Percentiles rank a stretch among this genome's conserved stretches.
phyloP scores from a whole-genome alignment of 2,329 filamentous ascomycete genomes.

The Penicillium sp. region DNA sequence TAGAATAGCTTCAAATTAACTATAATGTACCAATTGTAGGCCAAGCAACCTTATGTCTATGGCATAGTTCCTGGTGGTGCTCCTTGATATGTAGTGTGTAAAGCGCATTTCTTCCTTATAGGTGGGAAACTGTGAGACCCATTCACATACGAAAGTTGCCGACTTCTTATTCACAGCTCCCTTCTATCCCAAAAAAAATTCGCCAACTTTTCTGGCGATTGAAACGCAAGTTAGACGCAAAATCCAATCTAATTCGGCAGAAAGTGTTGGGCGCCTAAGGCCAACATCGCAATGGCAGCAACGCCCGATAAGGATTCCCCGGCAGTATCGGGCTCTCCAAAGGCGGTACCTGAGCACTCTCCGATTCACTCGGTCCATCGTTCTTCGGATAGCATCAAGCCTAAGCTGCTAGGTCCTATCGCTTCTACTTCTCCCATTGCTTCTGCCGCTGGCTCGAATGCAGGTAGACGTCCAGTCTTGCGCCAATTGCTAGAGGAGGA shows the following conservation, averaged over 20 bases:
- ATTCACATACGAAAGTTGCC: not conserved
- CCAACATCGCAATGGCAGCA: not conserved
- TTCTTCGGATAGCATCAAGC: not conserved
- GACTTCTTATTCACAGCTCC: too few species aligned
- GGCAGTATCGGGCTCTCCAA: constrained; percentile 4
- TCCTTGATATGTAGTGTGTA: not conserved
- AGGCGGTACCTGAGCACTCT: constrained; percentile 6
- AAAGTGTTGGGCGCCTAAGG: not conserved
- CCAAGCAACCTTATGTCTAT: not conserved
- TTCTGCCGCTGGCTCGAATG: constrained; percentile 3
- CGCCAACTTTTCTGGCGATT: not conserved
- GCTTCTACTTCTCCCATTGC: not conserved
- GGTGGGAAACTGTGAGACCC: not conserved
- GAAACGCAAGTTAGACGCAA: not conserved
- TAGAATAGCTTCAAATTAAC: not conserved
- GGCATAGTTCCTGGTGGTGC: not conserved
- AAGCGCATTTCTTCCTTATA: not conserved
- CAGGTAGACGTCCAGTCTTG: constrained; percentile 15
- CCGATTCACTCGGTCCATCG: not conserved
- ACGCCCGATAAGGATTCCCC: constrained; percentile 2
- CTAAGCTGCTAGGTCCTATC: not conserved
- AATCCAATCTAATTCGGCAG: not conserved
- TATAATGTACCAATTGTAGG: not conserved
- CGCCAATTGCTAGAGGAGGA: constrained; percentile 17
- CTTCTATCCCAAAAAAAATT: not conserved